phyloP scores from a whole-genome alignment of 169 alveolate species.

The Plasmodium relictum region DNA sequence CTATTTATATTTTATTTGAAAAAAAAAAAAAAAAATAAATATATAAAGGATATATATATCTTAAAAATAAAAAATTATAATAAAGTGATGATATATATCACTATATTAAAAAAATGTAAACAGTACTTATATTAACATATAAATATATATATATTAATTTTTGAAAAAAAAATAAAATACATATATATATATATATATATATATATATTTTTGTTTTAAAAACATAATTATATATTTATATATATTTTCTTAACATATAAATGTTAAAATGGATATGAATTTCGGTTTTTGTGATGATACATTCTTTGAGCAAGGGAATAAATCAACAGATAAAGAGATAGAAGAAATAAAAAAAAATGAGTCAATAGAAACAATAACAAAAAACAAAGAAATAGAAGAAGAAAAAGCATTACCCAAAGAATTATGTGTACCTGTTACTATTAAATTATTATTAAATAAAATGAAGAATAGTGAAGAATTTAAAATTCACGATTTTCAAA shows the following conservation, averaged over 20 bases:
- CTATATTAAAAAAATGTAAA: neutral
- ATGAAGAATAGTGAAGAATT: constrained; percentile 55
- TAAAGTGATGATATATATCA: neutral
- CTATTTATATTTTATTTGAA: neutral
- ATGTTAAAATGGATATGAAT: constrained; percentile 42
- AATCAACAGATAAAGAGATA: constrained; percentile 58
- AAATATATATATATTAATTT: neutral
- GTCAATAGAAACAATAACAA: constrained; percentile 2
- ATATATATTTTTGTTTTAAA: neutral
- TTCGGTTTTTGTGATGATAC: constrained; percentile 57
- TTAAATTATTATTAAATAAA: constrained; percentile 65
- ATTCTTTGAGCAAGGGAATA: constrained; percentile 66
- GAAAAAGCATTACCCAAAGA: constrained; percentile 70
- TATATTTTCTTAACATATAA: neutral
- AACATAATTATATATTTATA: neutral
- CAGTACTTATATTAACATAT: neutral
- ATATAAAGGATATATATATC: no score
- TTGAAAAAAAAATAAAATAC: neutral
- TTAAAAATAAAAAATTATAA: neutral
- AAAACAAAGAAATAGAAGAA: constrained; percentile 28
- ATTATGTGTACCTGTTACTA: constrained; percentile 67
- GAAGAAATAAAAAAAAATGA: constrained; percentile 34
- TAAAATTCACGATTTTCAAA: constrained; percentile 69
- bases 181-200: neutral
- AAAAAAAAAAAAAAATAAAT: no score